Evolutionary conservation across 2,329 filamentous ascomycete species (phyloP).

Genomic region (Cercospora beticola): DNA sequence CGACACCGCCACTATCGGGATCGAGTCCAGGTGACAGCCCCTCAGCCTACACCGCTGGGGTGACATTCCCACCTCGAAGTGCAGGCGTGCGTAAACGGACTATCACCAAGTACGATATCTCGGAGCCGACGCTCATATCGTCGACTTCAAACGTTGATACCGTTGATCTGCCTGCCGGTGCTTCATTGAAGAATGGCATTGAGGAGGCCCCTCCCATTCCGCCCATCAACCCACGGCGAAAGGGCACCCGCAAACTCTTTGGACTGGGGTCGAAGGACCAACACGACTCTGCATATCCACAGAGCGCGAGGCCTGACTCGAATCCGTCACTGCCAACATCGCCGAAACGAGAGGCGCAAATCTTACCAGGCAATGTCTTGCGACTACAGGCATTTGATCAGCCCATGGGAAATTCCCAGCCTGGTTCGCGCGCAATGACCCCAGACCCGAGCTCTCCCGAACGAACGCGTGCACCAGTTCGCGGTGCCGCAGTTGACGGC

Average conservation of each 20-base stretch:
- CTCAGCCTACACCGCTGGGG: conserved; percentile 25
- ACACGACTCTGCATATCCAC: conserved; percentile 6
- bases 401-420: conserved; percentile 12
- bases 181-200: conserved; percentile 55
- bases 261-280: conserved; percentile 22
- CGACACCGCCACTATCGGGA: conserved; percentile 53
- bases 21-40: conserved; percentile 43
- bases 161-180: conserved; percentile 57
- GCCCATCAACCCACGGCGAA: conserved; percentile 60
- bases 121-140: conserved; percentile 57
- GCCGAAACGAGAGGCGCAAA: conserved; percentile 16
- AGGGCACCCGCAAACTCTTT: conserved; percentile 44
- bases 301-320: conserved; percentile 18
- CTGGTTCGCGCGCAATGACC: conserved; percentile 8
- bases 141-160: conserved; percentile 60
- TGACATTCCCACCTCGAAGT: conserved; percentile 34
- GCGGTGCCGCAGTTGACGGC: conserved; percentile 19
- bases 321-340: conserved; percentile 13
- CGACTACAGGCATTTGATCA: conserved; percentile 21
- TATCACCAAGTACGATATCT: conserved; percentile 62
- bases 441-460: conserved; percentile 17
- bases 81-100: conserved; percentile 55
- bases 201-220: conserved; percentile 53
- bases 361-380: conserved; percentile 23
- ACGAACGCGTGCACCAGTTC: conserved; percentile 3